phyloP scores from a whole-genome alignment of 2,329 filamentous ascomycete species.

The Neophaeococcomyces mojaviensis region DNA sequence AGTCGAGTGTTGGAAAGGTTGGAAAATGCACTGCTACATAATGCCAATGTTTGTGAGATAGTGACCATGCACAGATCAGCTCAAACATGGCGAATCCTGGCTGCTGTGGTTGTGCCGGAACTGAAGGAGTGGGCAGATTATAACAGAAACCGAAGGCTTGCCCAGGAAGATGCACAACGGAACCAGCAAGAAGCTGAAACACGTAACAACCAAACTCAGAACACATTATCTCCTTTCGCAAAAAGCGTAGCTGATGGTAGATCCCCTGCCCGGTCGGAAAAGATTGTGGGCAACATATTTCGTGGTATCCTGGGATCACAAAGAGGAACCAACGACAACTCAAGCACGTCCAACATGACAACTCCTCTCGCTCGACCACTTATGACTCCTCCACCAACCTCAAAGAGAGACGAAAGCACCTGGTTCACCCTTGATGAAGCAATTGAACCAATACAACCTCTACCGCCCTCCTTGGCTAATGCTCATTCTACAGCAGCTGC shows the following conservation, averaged over 20 bases:
- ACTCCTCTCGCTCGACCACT: slow-evolving; percentile 48
- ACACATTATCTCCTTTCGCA: neutral
- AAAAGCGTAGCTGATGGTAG: slow-evolving; percentile 11
- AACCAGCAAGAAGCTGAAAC: slow-evolving; percentile 19
- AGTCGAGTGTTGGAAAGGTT: slow-evolving; percentile 28
- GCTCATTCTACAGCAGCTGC: slow-evolving; percentile 27
- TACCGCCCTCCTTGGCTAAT: slow-evolving; percentile 37
- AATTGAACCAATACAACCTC: slow-evolving; percentile 32
- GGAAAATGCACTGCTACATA: slow-evolving; percentile 43
- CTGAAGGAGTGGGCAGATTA: slow-evolving; percentile 35
- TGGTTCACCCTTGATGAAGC: slow-evolving; percentile 29
- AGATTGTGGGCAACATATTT: slow-evolving; percentile 36
- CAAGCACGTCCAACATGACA: slow-evolving; percentile 49
- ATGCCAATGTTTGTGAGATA: slow-evolving; percentile 46
- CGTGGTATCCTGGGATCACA: slow-evolving; percentile 34
- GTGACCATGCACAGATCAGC: slow-evolving; percentile 45
- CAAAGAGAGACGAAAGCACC: slow-evolving; percentile 26
- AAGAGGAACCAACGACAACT: slow-evolving; percentile 29
- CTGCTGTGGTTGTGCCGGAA: slow-evolving; percentile 43
- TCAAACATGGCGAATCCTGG: slow-evolving; percentile 53
- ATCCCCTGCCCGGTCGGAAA: slow-evolving; percentile 26
- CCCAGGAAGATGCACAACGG: slow-evolving; percentile 27
- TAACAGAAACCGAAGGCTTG: slow-evolving; percentile 25
- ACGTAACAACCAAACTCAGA: neutral
- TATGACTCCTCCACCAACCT: slow-evolving; percentile 30